A percentile compares a stretch with the other conserved stretches of the same genome.
phyloP scores from a whole-genome alignment of 78 protist species.

The Dictyostelium citrinum region DNA sequence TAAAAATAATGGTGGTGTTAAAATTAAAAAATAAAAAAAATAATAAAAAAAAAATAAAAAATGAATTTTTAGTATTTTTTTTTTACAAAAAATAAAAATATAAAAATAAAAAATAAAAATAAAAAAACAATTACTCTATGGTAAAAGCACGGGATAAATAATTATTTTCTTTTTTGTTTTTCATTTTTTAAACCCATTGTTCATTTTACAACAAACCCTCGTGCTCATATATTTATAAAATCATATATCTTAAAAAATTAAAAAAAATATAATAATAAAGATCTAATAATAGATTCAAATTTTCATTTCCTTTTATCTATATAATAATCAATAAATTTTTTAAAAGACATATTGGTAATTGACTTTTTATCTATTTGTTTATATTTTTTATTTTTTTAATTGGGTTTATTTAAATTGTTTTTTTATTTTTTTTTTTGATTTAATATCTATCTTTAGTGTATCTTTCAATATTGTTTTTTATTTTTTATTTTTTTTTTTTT shows the following conservation, averaged over 20 bases:
- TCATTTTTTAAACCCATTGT: too few species aligned
- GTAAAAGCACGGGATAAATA: neutral
- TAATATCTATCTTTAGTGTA: neutral
- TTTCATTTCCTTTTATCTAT: neutral
- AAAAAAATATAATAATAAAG: neutral
- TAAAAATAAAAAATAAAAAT: neutral
- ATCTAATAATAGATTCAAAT: neutral
- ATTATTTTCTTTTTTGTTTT: too few species aligned
- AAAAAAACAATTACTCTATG: neutral
- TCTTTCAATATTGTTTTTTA: neutral
- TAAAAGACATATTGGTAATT: neutral
- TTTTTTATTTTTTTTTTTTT: neutral
- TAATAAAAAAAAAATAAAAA: neutral
- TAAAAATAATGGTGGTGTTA: neutral
- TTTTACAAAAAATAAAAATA: neutral
- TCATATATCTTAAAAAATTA: neutral
- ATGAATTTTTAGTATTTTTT: neutral
- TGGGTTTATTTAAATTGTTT: too few species aligned
- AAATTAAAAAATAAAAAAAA: neutral
- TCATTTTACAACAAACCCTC: too few species aligned
- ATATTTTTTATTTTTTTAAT: too few species aligned
- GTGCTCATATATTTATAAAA: too few species aligned
- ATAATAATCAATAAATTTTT: neutral
- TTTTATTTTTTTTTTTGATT: neutral
- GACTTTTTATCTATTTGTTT: neutral